Percentiles rank a stretch among this genome's conserved stretches.
These are phyloP conservation scores for Coemansia sp. DNA, from an alignment of 192 early-diverging fungal genomes.

Conservation along the genomic window DNA sequence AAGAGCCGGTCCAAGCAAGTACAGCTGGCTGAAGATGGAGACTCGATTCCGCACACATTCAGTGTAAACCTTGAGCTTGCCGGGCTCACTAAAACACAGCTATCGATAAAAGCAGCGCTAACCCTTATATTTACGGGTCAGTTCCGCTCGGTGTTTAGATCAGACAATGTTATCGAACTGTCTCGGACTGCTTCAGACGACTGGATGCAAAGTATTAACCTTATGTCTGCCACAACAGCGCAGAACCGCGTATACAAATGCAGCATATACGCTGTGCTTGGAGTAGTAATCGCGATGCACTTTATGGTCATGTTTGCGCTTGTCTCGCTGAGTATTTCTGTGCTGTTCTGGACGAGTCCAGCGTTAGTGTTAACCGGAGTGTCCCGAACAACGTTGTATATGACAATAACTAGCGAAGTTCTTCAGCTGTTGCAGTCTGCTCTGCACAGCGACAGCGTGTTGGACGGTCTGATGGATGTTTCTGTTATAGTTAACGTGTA, in stretches of 20 bases:
- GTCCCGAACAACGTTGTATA: constrained; percentile 8
- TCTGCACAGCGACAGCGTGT: background rate
- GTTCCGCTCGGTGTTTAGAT: background rate
- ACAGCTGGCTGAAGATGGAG: background rate
- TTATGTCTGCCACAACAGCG: background rate
- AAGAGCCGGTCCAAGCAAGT: background rate
- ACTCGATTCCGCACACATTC: background rate
- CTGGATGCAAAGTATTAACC: background rate
- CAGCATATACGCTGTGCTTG: background rate
- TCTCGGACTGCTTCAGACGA: background rate
- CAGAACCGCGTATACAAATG: background rate
- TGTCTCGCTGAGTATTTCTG: background rate
- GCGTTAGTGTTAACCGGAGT: constrained; percentile 9
- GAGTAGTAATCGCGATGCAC: background rate
- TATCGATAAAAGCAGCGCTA: constrained; percentile 4
- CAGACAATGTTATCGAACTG: background rate
- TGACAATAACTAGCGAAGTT: constrained; percentile 5
- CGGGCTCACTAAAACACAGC: background rate
- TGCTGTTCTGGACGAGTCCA: constrained; percentile 9
- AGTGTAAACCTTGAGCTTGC: background rate
- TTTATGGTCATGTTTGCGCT: background rate
- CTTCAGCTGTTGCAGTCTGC: background rate
- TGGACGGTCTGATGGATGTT: background rate
- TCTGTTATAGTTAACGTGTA: background rate
- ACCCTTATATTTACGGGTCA: background rate